Conservation (phyloP, 257 asterid genomes). For the Salvia rosmarinus region DNA sequence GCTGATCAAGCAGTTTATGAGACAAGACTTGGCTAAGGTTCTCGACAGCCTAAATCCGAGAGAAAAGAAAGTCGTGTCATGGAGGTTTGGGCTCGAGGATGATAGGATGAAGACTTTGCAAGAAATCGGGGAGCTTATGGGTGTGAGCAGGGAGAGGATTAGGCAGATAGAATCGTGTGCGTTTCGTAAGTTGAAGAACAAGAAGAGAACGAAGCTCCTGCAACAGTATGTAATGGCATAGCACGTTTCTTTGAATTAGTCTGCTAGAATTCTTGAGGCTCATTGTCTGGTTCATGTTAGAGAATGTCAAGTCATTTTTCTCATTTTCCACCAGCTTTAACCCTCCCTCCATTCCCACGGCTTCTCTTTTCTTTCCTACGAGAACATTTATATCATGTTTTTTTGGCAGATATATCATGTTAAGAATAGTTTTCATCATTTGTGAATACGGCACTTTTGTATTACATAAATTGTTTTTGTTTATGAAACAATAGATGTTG, state of each 20-base stretch:
- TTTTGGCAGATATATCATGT: conserved; percentile 18
- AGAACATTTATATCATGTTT: conserved; percentile 24
- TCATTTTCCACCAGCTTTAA: background rate
- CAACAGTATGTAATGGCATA: conserved; percentile 66
- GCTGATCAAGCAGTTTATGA: conserved; percentile 76
- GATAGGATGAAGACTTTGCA: conserved; percentile 87
- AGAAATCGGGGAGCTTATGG: conserved; percentile 92
- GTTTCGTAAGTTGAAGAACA: conserved; percentile 89
- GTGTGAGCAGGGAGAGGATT: conserved; percentile 91
- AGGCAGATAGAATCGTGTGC: conserved; percentile 86
- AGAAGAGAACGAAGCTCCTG: conserved; percentile 76
- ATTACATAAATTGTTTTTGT: conserved; percentile 18
- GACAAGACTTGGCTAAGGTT: conserved; percentile 73
- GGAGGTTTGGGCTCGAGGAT: conserved; percentile 86
- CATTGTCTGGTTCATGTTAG: conserved; percentile 29
- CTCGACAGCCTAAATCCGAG: conserved; percentile 72
- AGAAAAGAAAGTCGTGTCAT: conserved; percentile 75
- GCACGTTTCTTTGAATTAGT: conserved; percentile 27
- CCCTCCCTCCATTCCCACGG: background rate
- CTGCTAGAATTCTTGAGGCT: conserved; percentile 42
- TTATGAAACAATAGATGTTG: conserved; percentile 8
- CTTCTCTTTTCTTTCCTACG: too few species aligned
- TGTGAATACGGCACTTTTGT: conserved; percentile 40
- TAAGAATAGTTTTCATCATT: conserved; percentile 33
- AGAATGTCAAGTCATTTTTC: conserved; percentile 26